Conservation (phyloP, 257 asterid species). For the Scutellaria baicalensis region DNA sequence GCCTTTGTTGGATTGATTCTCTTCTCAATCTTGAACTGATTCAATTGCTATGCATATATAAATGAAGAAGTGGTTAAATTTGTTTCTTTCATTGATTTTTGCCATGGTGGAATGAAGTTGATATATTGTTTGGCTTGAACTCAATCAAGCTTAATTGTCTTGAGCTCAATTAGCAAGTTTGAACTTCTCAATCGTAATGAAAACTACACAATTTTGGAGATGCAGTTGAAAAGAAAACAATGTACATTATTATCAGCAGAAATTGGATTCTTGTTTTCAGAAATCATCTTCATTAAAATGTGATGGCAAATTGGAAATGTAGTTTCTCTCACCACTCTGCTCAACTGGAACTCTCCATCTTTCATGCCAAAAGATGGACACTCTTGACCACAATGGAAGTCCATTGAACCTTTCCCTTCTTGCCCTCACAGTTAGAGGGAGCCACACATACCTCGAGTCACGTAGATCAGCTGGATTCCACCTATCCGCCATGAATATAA, state of each 20-base stretch:
- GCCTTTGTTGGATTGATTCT: constrained; percentile 13
- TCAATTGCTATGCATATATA: constrained; percentile 26
- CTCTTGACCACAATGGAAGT: constrained; percentile 41
- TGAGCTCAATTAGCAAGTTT: no score
- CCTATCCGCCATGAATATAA: constrained; percentile 68
- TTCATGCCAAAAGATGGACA: constrained; percentile 63
- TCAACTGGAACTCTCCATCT: constrained; percentile 46
- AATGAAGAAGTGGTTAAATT: neutral
- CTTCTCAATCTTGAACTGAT: constrained; percentile 27
- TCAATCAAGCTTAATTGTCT: neutral
- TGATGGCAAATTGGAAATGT: neutral
- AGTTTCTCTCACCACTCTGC: constrained; percentile 9
- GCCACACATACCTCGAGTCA: constrained; percentile 74
- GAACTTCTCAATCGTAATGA: neutral
- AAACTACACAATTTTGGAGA: neutral
- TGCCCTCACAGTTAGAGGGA: constrained; percentile 52
- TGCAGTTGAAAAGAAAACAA: neutral
- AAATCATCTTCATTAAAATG: neutral
- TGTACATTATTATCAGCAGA: no score
- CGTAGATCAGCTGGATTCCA: constrained; percentile 58
- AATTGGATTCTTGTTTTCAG: neutral
- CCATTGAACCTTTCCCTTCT: constrained; percentile 17
- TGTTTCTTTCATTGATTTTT: neutral
- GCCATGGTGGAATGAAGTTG: no score
- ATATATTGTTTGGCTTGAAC: neutral